Percentiles rank a stretch among this genome's conserved stretches.
Conservation (phyloP, 257 asterid species). For the Ophiorrhiza pumila region DNA sequence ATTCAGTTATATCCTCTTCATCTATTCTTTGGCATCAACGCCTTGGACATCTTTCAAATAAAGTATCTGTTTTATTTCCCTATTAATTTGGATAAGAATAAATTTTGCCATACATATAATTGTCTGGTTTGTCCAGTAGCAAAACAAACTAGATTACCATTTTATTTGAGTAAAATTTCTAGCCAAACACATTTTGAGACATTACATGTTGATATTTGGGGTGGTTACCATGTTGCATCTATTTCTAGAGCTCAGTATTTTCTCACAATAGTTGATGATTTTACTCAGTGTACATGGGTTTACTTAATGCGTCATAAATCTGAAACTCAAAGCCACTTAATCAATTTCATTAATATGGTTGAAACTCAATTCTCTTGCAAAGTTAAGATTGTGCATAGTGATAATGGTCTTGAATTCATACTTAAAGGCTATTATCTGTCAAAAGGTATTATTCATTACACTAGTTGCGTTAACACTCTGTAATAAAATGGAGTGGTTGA, state of each 20-base stretch:
- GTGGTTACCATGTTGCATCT: too few species aligned
- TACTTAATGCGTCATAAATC: slow-evolving; percentile 9
- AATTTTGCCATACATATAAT: too few species aligned
- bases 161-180: not conserved
- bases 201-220: too few species aligned
- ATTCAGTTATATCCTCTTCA: not conserved
- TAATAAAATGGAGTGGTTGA: too few species aligned
- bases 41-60: slow-evolving; percentile 11
- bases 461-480: slow-evolving; percentile 12
- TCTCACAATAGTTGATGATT: slow-evolving; percentile 20
- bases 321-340: not conserved
- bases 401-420: too few species aligned
- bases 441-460: slow-evolving; percentile 18
- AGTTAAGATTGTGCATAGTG: too few species aligned
- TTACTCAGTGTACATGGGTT: slow-evolving; percentile 15
- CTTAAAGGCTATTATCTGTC: too few species aligned
- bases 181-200: slow-evolving; percentile 5
- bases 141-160: slow-evolving; percentile 7
- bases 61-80: too few species aligned
- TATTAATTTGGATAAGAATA: too few species aligned
- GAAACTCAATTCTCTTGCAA: too few species aligned
- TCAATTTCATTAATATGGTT: too few species aligned
- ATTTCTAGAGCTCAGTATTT: slow-evolving; percentile 16
- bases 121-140: too few species aligned
- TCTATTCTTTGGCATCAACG: slow-evolving; percentile 8